A percentile compares a stretch with the other conserved stretches of the same genome.
Conservation (phyloP, 148 eudicot species). For the Nepenthes mirabilis region DNA sequence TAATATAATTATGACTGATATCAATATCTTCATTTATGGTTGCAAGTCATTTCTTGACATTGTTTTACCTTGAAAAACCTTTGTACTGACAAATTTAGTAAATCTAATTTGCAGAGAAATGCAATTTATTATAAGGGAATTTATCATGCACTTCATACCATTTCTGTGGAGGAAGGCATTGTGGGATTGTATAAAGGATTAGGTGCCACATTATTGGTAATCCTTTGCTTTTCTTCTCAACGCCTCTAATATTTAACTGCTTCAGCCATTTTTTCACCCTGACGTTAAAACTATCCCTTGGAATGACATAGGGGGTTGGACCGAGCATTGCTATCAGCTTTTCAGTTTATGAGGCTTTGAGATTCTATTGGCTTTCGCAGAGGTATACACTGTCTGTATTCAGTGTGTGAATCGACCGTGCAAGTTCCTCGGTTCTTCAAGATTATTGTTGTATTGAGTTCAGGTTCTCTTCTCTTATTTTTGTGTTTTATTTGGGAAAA, state of each 20-base stretch:
- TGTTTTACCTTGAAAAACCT: too few relatives aligned
- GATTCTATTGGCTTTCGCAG: slow-evolving; percentile 51
- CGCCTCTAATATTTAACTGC: neutral
- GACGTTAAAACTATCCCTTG: neutral
- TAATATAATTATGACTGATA: too few relatives aligned
- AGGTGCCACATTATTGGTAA: slow-evolving; percentile 77
- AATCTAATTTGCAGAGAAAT: slow-evolving; percentile 38
- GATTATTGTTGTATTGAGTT: neutral
- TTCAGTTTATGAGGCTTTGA: slow-evolving; percentile 63
- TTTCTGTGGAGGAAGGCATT: slow-evolving; percentile 71
- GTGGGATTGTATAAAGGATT: slow-evolving; percentile 79
- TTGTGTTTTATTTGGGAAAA: neutral
- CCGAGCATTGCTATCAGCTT: slow-evolving; percentile 90
- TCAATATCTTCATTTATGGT: too few relatives aligned
- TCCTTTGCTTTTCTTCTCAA: slow-evolving; percentile 7
- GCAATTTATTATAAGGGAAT: slow-evolving; percentile 67
- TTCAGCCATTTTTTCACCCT: neutral
- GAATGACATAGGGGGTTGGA: slow-evolving; percentile 67
- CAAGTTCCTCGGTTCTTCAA: neutral
- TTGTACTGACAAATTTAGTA: neutral
- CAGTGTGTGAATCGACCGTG: neutral
- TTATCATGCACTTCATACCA: slow-evolving; percentile 64
- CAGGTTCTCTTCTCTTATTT: neutral
- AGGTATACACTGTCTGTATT: slow-evolving; percentile 25
- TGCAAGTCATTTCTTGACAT: too few relatives aligned